Evolutionary conservation across 2,329 filamentous ascomycete genomes (phyloP), one percentile per base, ranked within the genome.

Genomic region (Colletotrichum spaethianum): DNA sequence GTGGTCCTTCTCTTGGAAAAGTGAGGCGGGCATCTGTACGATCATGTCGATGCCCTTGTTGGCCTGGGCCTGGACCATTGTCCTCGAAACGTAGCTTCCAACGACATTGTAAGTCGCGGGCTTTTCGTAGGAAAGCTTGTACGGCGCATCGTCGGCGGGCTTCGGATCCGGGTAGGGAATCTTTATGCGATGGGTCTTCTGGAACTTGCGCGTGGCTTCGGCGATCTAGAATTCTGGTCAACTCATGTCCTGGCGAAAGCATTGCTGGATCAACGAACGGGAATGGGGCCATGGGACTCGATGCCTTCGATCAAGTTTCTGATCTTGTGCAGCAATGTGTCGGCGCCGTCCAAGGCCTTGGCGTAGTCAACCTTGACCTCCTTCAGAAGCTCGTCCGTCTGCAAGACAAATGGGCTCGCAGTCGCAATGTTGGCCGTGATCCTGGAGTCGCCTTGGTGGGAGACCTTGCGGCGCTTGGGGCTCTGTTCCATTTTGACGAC

Each of bases 1-100:
- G 80, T 96, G 98, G 82, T 99, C 96, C 83, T 98, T 98, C 55
- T 97, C 94, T 78, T 98, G 94, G 77, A 98, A 95, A 16, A 98
- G 83, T 1, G 88, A 84, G 69, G 85, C 82, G 6, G 96, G 96
- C 91, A 99, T 97, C 59, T 93, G 93, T 20, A 97, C 90, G 7
- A 96, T 91, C 88, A 98, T 90, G 81, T 98, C 96, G 72, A 98
- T 87, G 20, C 88, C 86, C 33, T 92, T 83, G 33, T 80, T 81
- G 60, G 83, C 82, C 75, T 92, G 89, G 14, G 87, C 86, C 77
- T 93, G 93, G 70, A 91, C 85, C 82, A 94, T 92, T 2, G 92
- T 95, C 80, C 90, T 92, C 63, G 93, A 86, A 14, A 93, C 90
- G 84, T 97, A 96, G 82, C 95, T 97, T 61, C 96, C 96, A 40